Evolutionary conservation across 2,329 filamentous ascomycete species (phyloP).

Genomic region (Epichloe gansuensis): DNA sequence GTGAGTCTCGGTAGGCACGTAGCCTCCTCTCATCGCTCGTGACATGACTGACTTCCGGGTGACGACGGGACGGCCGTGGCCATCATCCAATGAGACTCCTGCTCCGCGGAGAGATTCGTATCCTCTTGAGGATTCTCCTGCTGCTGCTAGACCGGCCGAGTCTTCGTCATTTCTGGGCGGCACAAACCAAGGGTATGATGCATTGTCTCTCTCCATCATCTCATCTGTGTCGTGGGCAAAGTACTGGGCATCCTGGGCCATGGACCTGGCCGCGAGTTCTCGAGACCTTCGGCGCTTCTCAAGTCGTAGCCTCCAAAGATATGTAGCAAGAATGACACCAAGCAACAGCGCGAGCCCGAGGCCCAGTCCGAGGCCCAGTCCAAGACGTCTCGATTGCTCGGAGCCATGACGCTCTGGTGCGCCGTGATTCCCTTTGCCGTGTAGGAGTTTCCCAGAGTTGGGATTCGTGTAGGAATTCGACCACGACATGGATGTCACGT

Average conservation of each 20-base stretch:
- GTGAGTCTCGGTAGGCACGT: conserved; percentile 20
- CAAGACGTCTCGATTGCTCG: conserved; percentile 26
- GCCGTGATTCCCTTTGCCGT: conserved; percentile 3
- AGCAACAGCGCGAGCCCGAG: conserved; percentile 36
- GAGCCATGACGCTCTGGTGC: conserved; percentile 13
- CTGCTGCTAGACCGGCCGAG: conserved; percentile 7
- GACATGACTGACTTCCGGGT: conserved; percentile 21
- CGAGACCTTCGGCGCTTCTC: conserved; percentile 23
- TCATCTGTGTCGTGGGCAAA: conserved; percentile 33
- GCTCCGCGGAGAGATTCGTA: conserved; percentile 36
- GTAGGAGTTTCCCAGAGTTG: conserved; percentile 2
- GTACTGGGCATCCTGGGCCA: conserved; percentile 36
- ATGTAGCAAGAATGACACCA: conserved; percentile 33
- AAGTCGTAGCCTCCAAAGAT: conserved; percentile 37
- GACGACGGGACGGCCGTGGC: conserved; percentile 24
- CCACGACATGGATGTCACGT: conserved; percentile 47
- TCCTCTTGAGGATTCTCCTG: conserved; percentile 30
- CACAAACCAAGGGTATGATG: background rate
- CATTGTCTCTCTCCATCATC: conserved; percentile 30
- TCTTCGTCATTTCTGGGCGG: background rate
- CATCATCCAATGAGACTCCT: background rate
- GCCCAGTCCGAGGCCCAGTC: conserved; percentile 54
- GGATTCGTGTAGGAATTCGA: conserved; percentile 37
- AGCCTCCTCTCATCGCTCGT: conserved; percentile 18
- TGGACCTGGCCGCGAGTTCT: conserved; percentile 34